A percentile compares a stretch with the other conserved stretches of the same genome.
Evolutionary conservation across 768 basidiomycete species (phyloP).

Genomic region (Albatrellus ellisii): DNA sequence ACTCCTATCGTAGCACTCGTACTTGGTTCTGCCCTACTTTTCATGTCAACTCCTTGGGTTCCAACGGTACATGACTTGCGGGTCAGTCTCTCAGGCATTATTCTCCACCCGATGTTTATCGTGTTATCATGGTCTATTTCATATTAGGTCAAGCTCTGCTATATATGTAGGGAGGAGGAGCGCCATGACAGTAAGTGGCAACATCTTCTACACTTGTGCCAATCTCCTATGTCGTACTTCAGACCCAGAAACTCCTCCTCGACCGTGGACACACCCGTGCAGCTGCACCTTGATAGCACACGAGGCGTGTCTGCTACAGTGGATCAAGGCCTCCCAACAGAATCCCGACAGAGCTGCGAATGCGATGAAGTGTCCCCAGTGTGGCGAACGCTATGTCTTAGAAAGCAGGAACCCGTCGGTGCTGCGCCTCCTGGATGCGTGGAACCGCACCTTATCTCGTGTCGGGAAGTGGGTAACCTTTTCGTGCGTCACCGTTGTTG

Average conservation of each 20-base stretch:
- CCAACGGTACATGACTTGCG: conserved; percentile 23
- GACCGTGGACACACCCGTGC: conserved; percentile 69
- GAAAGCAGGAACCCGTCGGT: conserved; percentile 47
- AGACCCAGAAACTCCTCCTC: conserved; percentile 36
- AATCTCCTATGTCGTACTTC: conserved; percentile 1
- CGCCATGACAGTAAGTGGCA: conserved; percentile 26
- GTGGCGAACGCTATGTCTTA: conserved; percentile 50
- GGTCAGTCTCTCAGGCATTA: conserved; percentile 7
- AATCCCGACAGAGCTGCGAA: conserved; percentile 38
- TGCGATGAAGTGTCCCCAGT: conserved; percentile 74
- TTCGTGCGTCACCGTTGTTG: conserved; percentile 33
- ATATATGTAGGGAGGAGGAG: conserved; percentile 72
- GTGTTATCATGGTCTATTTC: not conserved
- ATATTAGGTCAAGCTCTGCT: conserved; percentile 55
- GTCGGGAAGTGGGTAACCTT: conserved; percentile 41
- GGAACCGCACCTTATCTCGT: conserved; percentile 36
- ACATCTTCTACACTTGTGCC: not conserved
- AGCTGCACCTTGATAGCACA: conserved; percentile 72
- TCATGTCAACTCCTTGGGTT: too few species aligned
- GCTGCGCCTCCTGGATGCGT: conserved; percentile 34
- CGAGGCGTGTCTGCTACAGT: conserved; percentile 64
- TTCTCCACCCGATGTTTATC: not conserved
- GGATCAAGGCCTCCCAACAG: conserved; percentile 63
- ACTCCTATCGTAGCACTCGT: too few species aligned
- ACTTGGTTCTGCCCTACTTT: too few species aligned